phyloP scores from a whole-genome alignment of 148 eudicot genomes.

The Rhododendron vialii region DNA sequence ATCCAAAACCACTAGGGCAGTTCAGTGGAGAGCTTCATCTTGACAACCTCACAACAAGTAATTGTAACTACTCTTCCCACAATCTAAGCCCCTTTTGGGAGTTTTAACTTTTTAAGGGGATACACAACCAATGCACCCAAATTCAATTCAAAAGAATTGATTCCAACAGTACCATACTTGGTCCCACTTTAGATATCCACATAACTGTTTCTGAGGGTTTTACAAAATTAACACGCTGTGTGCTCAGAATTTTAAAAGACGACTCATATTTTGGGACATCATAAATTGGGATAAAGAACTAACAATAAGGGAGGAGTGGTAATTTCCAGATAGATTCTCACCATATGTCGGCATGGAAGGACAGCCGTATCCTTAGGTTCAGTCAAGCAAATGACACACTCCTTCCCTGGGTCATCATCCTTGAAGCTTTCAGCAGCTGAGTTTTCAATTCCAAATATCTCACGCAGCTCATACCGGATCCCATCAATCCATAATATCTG shows the following conservation, averaged over 20 bases:
- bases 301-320: background rate
- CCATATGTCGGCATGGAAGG: conserved; percentile 89
- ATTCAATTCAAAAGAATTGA: background rate
- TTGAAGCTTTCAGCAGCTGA: conserved; percentile 43
- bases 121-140: background rate
- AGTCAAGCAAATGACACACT: conserved; percentile 82
- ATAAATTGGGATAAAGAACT: background rate
- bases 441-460: conserved; percentile 63
- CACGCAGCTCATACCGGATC: conserved; percentile 73
- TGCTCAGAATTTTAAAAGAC: background rate
- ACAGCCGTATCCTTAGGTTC: conserved; percentile 75
- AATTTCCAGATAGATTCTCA: conserved; percentile 27
- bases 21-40: background rate
- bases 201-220: background rate
- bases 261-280: background rate
- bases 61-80: background rate
- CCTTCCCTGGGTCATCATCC: conserved; percentile 61
- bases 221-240: background rate
- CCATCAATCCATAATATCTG: conserved; percentile 71
- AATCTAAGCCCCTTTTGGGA: background rate
- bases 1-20: background rate
- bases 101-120: background rate
- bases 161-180: background rate
- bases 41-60: background rate
- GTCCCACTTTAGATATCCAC: background rate